Percentiles rank a stretch among this genome's conserved stretches.
These are phyloP conservation scores for Serendipita vermifera DNA, from an alignment of 768 basidiomycete species.

Conservation along the genomic window DNA sequence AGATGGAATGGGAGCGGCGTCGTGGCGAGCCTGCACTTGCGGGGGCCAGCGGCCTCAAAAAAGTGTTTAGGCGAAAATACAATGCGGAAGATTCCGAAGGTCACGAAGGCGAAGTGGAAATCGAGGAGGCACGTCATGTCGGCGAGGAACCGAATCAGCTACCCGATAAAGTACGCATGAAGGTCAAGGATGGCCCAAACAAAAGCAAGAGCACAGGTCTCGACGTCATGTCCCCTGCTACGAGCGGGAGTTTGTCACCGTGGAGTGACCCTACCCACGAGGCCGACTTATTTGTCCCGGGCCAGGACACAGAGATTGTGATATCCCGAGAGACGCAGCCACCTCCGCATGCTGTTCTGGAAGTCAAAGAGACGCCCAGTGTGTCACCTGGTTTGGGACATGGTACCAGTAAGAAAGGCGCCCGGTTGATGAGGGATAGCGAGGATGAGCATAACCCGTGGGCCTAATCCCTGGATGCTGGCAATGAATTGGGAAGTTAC, in stretches of 20 bases:
- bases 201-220: neutral
- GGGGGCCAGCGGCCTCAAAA: neutral
- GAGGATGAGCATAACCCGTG: constrained; percentile 1
- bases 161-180: neutral
- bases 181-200: neutral
- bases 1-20: constrained; percentile 39
- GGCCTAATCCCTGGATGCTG: neutral
- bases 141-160: neutral
- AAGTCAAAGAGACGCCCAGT: too few relatives aligned
- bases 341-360: neutral
- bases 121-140: constrained; percentile 1
- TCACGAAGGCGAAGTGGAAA: neutral
- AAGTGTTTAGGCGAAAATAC: neutral
- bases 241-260: neutral
- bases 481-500: too few relatives aligned
- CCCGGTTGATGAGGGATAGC: too few relatives aligned
- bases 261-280: neutral
- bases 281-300: neutral
- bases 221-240: neutral
- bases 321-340: neutral
- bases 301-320: neutral
- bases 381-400: too few relatives aligned
- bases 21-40: constrained; percentile 43
- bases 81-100: neutral
- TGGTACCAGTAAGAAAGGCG: too few relatives aligned